A percentile compares a stretch with the other conserved stretches of the same genome.
Evolutionary conservation across 495 filamentous ascomycete genomes (phyloP).

Genomic region (Penicillium roqueforti): DNA sequence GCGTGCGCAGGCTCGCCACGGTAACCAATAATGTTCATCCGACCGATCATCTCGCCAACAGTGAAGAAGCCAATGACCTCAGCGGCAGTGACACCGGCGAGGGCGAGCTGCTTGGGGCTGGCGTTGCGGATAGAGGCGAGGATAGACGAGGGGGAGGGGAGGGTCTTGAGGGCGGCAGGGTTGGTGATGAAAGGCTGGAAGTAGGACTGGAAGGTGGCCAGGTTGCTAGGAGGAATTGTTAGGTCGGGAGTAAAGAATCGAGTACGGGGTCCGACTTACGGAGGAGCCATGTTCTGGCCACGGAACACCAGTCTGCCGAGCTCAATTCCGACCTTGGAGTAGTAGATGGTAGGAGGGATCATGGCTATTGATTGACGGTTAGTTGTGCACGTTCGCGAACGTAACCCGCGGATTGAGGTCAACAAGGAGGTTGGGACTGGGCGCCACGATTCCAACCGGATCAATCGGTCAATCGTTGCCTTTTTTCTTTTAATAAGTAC

Average conservation of each 20-base stretch:
- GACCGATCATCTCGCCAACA: conserved; percentile 92
- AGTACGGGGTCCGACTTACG: conserved; percentile 58
- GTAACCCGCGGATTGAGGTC: conserved; percentile 11
- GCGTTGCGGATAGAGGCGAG: conserved; percentile 65
- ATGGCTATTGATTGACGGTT: conserved; percentile 55
- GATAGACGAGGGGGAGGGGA: conserved; percentile 46
- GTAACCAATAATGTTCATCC: conserved; percentile 92
- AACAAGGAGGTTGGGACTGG: conserved; percentile 20
- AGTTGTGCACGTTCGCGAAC: conserved; percentile 20
- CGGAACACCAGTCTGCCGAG: conserved; percentile 80
- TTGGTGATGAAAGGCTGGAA: conserved; percentile 72
- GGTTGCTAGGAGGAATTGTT: conserved; percentile 48
- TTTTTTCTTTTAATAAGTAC: neutral
- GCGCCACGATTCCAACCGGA: conserved; percentile 1
- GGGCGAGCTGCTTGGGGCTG: conserved; percentile 59
- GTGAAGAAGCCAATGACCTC: conserved; percentile 97
- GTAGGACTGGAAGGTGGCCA: conserved; percentile 82
- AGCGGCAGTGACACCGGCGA: conserved; percentile 70
- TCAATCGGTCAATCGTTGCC: conserved; percentile 12
- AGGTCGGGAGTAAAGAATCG: conserved; percentile 10
- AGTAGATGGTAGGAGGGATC: conserved; percentile 84
- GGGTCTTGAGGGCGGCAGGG: conserved; percentile 51
- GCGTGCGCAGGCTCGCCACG: conserved; percentile 60
- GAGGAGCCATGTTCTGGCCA: conserved; percentile 86
- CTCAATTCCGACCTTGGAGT: conserved; percentile 82